phyloP scores from a whole-genome alignment of 768 basidiomycete species.

The Tylopilus vinaceipallidus region DNA sequence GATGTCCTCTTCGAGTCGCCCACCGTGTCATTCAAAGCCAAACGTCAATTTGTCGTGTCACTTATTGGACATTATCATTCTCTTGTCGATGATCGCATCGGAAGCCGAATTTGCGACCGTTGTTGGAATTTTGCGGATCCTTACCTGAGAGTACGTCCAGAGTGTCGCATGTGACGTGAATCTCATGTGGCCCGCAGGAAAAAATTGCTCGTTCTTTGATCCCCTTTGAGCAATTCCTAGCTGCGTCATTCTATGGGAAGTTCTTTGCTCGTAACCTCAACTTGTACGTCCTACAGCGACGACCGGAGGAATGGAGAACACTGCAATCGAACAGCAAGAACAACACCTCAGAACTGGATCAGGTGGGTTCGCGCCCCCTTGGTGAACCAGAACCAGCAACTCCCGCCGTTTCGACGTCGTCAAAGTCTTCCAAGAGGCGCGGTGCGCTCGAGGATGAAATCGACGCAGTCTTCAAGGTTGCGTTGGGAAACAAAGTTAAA shows the following conservation, averaged over 20 bases:
- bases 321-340: constrained; percentile 50
- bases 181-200: constrained; percentile 51
- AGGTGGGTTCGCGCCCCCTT: constrained; percentile 15
- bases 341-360: constrained; percentile 10
- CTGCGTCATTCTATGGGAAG: constrained; percentile 80
- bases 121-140: constrained; percentile 92
- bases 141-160: constrained; percentile 71
- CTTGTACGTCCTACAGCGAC: constrained; percentile 71
- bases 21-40: constrained; percentile 59
- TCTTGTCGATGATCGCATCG: constrained; percentile 87
- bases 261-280: constrained; percentile 82
- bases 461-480: constrained; percentile 63
- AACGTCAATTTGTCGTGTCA: constrained; percentile 67
- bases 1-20: constrained; percentile 74
- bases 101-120: constrained; percentile 87
- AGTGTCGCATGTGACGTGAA: not conserved
- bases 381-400: not conserved
- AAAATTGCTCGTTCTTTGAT: constrained; percentile 86
- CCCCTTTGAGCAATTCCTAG: constrained; percentile 65
- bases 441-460: constrained; percentile 60
- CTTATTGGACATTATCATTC: constrained; percentile 77
- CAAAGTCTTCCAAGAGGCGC: constrained; percentile 48
- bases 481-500: constrained; percentile 58
- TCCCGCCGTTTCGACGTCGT: not conserved
- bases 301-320: constrained; percentile 83